Evolutionary conservation across 352 stramenopile genomes (phyloP).

Genomic region (Phytophthora citricola): DNA sequence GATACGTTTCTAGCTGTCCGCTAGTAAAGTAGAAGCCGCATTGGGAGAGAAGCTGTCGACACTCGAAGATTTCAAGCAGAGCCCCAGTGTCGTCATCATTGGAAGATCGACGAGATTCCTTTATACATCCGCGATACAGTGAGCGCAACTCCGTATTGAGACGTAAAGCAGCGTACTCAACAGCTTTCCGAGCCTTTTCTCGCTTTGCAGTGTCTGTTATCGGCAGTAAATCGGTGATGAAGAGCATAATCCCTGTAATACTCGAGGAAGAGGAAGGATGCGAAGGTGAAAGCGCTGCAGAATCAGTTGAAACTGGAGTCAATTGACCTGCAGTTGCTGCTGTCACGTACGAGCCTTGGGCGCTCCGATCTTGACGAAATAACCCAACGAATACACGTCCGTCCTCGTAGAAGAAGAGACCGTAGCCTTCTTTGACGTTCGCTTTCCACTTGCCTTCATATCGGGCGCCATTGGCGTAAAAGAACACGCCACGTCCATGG

Average conservation of each 20-base stretch:
- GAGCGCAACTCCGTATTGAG: conserved; percentile 70
- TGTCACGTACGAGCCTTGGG: conserved; percentile 39
- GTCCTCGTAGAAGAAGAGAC: conserved; percentile 79
- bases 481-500: conserved; percentile 77
- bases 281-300: conserved; percentile 8
- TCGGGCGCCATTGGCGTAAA: conserved; percentile 86
- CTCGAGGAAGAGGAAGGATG: conserved; percentile 16
- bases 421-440: conserved; percentile 80
- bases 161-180: conserved; percentile 59
- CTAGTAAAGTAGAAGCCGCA: conserved; percentile 49
- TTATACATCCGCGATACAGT: conserved; percentile 64
- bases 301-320: conserved; percentile 1
- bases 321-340: conserved; percentile 11
- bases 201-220: conserved; percentile 22
- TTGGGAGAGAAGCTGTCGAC: conserved; percentile 52
- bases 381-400: conserved; percentile 59
- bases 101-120: conserved; percentile 26
- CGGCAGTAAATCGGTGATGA: conserved; percentile 58
- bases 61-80: conserved; percentile 61
- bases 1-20: conserved; percentile 44
- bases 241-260: conserved; percentile 49
- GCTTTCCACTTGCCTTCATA: conserved; percentile 87
- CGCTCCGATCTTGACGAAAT: conserved; percentile 55
- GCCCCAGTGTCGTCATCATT: conserved; percentile 34
- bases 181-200: conserved; percentile 55